Conservation (phyloP, 73 alveolate genomes). For the Tetrahymena borealis region DNA sequence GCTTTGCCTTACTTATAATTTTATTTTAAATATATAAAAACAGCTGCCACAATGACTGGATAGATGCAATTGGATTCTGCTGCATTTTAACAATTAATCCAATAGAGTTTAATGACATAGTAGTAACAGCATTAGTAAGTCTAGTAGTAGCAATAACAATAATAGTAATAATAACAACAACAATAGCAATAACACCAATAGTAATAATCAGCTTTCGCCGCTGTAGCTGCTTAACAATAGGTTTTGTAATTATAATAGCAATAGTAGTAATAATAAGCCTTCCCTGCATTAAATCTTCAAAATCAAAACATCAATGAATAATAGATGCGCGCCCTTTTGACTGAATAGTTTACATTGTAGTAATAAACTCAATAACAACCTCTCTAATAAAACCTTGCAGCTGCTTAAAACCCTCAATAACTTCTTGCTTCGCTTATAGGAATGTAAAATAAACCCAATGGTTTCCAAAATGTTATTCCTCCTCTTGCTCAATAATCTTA, state of each 20-base stretch:
- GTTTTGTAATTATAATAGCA: not conserved
- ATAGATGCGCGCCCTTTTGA: not conserved
- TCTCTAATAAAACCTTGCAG: not conserved
- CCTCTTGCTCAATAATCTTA: not conserved
- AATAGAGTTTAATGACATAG: not conserved
- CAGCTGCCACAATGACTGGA: not conserved
- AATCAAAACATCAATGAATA: not conserved
- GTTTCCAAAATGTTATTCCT: not conserved
- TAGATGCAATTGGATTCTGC: not conserved
- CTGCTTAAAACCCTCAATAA: not conserved
- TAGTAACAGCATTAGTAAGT: not conserved
- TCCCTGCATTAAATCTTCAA: not conserved
- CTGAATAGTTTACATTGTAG: not conserved
- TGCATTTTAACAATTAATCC: not conserved
- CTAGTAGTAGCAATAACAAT: not conserved
- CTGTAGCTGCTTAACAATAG: not conserved
- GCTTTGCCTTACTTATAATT: not conserved
- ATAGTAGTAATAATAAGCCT: not conserved
- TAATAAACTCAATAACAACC: not conserved
- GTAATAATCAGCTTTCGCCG: not conserved
- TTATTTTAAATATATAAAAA: not conserved
- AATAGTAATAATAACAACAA: not conserved
- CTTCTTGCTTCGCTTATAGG: not conserved
- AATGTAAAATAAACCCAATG: not conserved
- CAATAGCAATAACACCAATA: not conserved